A percentile compares a stretch with the other conserved stretches of the same genome.
Conservation (phyloP, 495 filamentous ascomycete genomes). For the Podospora didyma region DNA sequence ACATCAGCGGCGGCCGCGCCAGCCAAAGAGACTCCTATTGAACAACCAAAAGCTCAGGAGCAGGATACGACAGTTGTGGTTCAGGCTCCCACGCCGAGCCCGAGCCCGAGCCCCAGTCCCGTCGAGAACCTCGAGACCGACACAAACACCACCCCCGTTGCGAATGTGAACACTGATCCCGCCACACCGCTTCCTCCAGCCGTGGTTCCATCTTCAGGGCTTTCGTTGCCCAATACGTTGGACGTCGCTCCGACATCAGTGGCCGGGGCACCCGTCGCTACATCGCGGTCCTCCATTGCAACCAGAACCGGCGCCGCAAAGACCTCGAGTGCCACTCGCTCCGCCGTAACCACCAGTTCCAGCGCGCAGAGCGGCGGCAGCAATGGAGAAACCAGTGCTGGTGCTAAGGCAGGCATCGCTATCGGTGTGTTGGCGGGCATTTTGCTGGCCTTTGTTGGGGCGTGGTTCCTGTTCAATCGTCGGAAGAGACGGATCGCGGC, state of each 20-base stretch:
- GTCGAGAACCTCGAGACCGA: too few species aligned
- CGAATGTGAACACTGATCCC: not conserved
- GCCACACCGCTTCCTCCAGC: not conserved
- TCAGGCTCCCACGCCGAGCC: too few species aligned
- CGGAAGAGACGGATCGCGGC: constrained; percentile 44
- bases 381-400: constrained; percentile 45
- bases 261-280: too few species aligned
- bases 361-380: constrained; percentile 24
- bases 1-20: too few species aligned
- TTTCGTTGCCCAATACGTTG: not conserved
- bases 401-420: constrained; percentile 77
- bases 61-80: too few species aligned
- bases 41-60: too few species aligned
- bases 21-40: too few species aligned
- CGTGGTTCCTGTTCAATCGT: constrained; percentile 66
- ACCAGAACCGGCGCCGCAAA: not conserved
- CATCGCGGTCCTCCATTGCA: too few species aligned
- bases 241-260: not conserved
- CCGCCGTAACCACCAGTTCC: constrained; percentile 21
- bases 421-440: constrained; percentile 71
- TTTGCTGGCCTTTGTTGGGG: constrained; percentile 54
- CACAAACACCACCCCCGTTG: too few species aligned
- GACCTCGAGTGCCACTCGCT: constrained; percentile 11
- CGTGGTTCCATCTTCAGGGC: not conserved
- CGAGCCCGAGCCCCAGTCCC: too few species aligned